Conservation (phyloP, 2,329 filamentous ascomycete species). For the Paraphaeosphaeria minitans region DNA sequence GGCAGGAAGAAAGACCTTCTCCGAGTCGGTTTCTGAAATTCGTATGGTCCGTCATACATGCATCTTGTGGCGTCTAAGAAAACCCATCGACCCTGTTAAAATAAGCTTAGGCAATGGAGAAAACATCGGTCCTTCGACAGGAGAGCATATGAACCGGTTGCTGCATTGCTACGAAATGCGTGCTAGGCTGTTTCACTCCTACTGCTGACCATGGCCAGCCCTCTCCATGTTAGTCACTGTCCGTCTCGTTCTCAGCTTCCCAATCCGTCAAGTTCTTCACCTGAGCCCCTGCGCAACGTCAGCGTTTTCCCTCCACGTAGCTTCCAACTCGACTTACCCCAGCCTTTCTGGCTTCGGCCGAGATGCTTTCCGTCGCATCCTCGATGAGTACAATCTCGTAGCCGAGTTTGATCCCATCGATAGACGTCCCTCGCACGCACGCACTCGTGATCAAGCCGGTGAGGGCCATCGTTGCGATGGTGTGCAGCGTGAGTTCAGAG, state of each 20-base stretch:
- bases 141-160: not conserved
- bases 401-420: conserved; percentile 30
- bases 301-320: not conserved
- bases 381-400: conserved; percentile 30
- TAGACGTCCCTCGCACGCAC: conserved; percentile 28
- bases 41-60: too few relatives aligned
- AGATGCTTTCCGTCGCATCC: conserved; percentile 29
- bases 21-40: too few relatives aligned
- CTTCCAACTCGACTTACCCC: conserved; percentile 18
- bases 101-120: too few relatives aligned
- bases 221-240: conserved; percentile 5
- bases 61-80: too few relatives aligned
- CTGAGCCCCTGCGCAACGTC: conserved; percentile 20
- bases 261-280: conserved; percentile 27
- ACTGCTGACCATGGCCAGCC: conserved; percentile 8
- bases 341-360: conserved; percentile 22
- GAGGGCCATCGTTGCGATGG: conserved; percentile 25
- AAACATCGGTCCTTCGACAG: too few relatives aligned
- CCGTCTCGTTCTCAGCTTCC: conserved; percentile 21
- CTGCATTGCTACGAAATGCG: not conserved
- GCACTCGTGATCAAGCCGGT: conserved; percentile 28
- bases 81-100: too few relatives aligned
- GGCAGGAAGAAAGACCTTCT: too few relatives aligned
- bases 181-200: not conserved
- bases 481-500: conserved; percentile 23